Percentiles rank a stretch among this genome's conserved stretches.
These are phyloP conservation scores for Testicularia cyperi DNA, from an alignment of 1,284 basidiomycete genomes.

Conservation along the genomic window DNA sequence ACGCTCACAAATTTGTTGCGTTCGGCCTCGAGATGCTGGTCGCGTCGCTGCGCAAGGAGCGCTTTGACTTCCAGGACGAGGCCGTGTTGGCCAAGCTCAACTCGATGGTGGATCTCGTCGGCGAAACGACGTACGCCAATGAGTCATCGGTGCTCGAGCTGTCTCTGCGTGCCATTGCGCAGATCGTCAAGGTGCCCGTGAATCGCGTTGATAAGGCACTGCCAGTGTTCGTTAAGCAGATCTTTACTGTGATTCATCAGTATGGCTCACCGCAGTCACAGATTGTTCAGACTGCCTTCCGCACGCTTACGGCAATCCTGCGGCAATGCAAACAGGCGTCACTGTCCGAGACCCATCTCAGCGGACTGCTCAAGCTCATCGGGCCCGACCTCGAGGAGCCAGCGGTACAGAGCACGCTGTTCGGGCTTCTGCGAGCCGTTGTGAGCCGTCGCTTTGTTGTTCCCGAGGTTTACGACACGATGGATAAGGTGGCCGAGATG, in stretches of 20 bases:
- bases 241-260: constrained; percentile 79
- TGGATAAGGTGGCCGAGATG: constrained; percentile 91
- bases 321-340: constrained; percentile 68
- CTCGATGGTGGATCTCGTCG: constrained; percentile 81
- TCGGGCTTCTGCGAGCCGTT: constrained; percentile 87
- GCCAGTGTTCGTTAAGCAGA: constrained; percentile 82
- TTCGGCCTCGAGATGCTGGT: constrained; percentile 92
- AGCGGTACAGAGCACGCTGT: constrained; percentile 77
- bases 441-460: constrained; percentile 87
- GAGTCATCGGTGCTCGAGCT: constrained; percentile 76
- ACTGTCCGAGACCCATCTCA: constrained; percentile 84
- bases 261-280: constrained; percentile 83
- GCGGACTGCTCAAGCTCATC: constrained; percentile 81
- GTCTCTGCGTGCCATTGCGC: constrained; percentile 78
- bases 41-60: constrained; percentile 79
- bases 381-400: constrained; percentile 92
- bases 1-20: constrained; percentile 78
- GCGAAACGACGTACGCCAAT: constrained; percentile 87
- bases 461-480: constrained; percentile 94
- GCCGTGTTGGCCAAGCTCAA: constrained; percentile 77
- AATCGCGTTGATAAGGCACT: constrained; percentile 75
- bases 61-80: constrained; percentile 79
- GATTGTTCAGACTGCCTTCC: constrained; percentile 82
- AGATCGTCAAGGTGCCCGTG: constrained; percentile 81
- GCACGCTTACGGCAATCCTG: constrained; percentile 79